Conservation (phyloP, 108 stramenopile genomes). For the Mayamaea pseudoterrestris region DNA sequence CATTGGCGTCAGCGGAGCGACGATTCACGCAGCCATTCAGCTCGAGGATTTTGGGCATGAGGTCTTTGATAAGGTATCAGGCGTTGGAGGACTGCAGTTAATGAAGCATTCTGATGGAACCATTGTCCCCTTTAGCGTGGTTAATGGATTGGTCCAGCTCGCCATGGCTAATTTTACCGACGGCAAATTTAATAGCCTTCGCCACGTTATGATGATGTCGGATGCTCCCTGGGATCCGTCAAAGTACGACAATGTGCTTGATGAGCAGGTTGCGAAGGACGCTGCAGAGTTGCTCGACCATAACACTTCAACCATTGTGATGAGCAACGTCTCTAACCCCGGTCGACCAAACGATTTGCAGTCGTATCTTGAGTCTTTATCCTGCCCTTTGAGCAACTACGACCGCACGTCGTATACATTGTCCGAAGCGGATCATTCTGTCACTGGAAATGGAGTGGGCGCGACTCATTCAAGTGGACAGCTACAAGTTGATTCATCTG, state of each 20-base stretch:
- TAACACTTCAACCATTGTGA: too few relatives aligned
- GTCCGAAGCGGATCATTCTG: too few relatives aligned
- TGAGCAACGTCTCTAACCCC: too few relatives aligned
- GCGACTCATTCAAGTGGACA: too few relatives aligned
- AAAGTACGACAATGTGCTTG: neutral
- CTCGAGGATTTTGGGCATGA: constrained; percentile 1
- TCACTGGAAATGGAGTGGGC: too few relatives aligned
- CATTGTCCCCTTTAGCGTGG: constrained; percentile 2
- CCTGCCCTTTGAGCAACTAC: too few relatives aligned
- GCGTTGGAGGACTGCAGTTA: constrained; percentile 7
- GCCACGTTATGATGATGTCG: constrained; percentile 8
- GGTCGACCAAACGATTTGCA: too few relatives aligned
- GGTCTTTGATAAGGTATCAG: constrained; percentile 5
- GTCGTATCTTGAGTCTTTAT: too few relatives aligned
- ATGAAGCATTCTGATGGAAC: constrained; percentile 9
- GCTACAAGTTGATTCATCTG: too few relatives aligned
- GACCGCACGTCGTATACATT: too few relatives aligned
- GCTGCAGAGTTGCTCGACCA: too few relatives aligned
- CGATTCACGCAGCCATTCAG: constrained; percentile 18
- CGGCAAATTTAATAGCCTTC: constrained; percentile 4
- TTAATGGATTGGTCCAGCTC: neutral
- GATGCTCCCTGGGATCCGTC: constrained; percentile 14
- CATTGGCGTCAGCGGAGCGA: constrained; percentile 1
- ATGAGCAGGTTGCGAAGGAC: neutral
- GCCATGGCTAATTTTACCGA: constrained; percentile 4